Conservation (phyloP, 2,329 filamentous ascomycete genomes). For the Trichothecium sympodiale region DNA sequence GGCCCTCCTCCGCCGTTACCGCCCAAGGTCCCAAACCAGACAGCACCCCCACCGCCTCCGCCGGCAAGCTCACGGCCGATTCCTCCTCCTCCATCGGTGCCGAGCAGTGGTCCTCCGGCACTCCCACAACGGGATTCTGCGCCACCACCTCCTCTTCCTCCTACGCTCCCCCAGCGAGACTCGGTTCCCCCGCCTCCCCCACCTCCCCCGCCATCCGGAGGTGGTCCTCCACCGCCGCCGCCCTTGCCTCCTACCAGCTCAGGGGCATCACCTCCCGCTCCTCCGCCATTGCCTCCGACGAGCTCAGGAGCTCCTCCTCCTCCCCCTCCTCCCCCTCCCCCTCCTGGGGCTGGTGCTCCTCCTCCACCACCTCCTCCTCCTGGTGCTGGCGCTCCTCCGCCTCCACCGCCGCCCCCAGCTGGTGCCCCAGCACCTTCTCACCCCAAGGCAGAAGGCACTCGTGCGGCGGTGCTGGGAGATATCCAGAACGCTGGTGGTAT, state of each 20-base stretch:
- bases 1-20: slow-evolving; percentile 32
- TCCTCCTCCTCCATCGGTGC: slow-evolving; percentile 38
- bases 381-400: slow-evolving; percentile 41
- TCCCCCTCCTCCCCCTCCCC: slow-evolving; percentile 31
- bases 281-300: slow-evolving; percentile 30
- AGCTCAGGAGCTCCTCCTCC: slow-evolving; percentile 7
- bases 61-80: slow-evolving; percentile 40
- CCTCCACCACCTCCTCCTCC: slow-evolving; percentile 34
- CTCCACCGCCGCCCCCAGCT: slow-evolving; percentile 42
- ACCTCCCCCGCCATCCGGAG: slow-evolving; percentile 19
- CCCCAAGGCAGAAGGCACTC: slow-evolving; percentile 32
- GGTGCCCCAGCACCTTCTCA: slow-evolving; percentile 35
- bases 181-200: slow-evolving; percentile 29
- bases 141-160: slow-evolving; percentile 24
- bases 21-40: slow-evolving; percentile 29
- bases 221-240: slow-evolving; percentile 18
- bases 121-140: slow-evolving; percentile 17
- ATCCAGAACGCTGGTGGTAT: slow-evolving; percentile 63
- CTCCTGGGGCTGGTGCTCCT: slow-evolving; percentile 18
- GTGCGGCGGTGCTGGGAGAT: slow-evolving; percentile 54
- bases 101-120: slow-evolving; percentile 24
- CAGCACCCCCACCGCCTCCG: slow-evolving; percentile 34
- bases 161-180: neutral
- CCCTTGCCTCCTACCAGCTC: slow-evolving; percentile 16
- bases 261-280: slow-evolving; percentile 24